phyloP scores from a whole-genome alignment of 345 rosid species.

The Linum lewisii region DNA sequence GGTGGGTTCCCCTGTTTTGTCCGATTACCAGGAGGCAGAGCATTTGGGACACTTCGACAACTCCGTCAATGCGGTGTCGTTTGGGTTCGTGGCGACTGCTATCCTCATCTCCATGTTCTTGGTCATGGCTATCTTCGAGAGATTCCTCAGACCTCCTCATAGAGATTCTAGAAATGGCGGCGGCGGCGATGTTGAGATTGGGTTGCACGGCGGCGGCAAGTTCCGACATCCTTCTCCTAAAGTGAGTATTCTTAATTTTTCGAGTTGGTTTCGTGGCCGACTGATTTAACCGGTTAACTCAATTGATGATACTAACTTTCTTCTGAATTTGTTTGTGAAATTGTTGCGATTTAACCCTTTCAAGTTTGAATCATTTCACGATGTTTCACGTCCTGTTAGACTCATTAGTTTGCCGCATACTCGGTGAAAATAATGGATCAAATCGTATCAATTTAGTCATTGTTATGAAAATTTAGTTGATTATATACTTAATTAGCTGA shows the following conservation, averaged over 20 bases:
- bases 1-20: background rate
- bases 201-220: background rate
- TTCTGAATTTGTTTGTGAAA: too few species aligned
- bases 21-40: background rate
- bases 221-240: constrained; percentile 2
- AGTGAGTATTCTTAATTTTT: background rate
- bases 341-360: too few species aligned
- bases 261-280: too few species aligned
- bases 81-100: constrained; percentile 3
- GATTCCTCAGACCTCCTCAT: background rate
- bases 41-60: constrained; percentile 5
- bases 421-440: too few species aligned
- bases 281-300: too few species aligned
- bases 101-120: constrained; percentile 6
- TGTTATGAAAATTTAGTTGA: too few species aligned
- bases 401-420: too few species aligned
- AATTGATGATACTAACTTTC: too few species aligned
- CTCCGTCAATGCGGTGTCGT: constrained; percentile 7
- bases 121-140: constrained; percentile 6
- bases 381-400: too few species aligned
- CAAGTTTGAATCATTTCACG: too few species aligned
- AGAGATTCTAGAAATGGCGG: background rate
- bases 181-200: background rate
- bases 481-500: too few species aligned
- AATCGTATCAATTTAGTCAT: too few species aligned